Percentiles rank a stretch among this genome's conserved stretches.
phyloP scores from a whole-genome alignment of 108 stramenopile genomes.

The Pseudonitzschia pungens region DNA sequence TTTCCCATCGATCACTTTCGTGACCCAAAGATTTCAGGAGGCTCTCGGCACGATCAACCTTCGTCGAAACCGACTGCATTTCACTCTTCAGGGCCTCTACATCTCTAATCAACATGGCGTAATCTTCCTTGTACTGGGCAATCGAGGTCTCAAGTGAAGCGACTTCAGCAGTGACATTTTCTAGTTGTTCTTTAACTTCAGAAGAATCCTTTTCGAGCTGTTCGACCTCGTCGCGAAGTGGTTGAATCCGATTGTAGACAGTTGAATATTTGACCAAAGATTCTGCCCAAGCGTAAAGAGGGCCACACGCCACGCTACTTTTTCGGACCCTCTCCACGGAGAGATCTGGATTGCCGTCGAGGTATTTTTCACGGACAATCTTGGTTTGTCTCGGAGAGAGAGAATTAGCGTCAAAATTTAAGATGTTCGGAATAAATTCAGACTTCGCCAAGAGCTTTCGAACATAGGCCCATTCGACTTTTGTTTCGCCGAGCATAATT shows the following conservation, averaged over 20 bases:
- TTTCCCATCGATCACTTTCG: constrained; percentile 96
- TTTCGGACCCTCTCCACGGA: constrained; percentile 62
- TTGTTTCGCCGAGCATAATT: constrained; percentile 92
- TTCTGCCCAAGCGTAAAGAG: constrained; percentile 95
- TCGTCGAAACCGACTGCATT: constrained; percentile 89
- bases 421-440: constrained; percentile 95
- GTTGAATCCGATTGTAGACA: constrained; percentile 94
- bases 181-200: constrained; percentile 73
- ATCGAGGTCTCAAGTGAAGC: constrained; percentile 87
- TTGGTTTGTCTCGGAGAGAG: constrained; percentile 81
- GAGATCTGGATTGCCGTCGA: constrained; percentile 77
- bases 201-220: constrained; percentile 75
- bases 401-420: constrained; percentile 93
- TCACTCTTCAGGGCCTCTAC: constrained; percentile 95
- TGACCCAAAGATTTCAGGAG: constrained; percentile 88
- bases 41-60: constrained; percentile 92
- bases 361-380: constrained; percentile 79
- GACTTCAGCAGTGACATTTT: constrained; percentile 79
- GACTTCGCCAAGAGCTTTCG: constrained; percentile 86
- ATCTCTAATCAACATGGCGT: constrained; percentile 92
- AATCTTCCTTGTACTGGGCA: constrained; percentile 93
- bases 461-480: constrained; percentile 92
- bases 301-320: constrained; percentile 94
- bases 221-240: constrained; percentile 95
- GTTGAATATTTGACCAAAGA: constrained; percentile 92